A percentile compares a stretch with the other conserved stretches of the same genome.
phyloP scores from a whole-genome alignment of 352 stramenopile genomes.

The Phytophthora meadii region DNA sequence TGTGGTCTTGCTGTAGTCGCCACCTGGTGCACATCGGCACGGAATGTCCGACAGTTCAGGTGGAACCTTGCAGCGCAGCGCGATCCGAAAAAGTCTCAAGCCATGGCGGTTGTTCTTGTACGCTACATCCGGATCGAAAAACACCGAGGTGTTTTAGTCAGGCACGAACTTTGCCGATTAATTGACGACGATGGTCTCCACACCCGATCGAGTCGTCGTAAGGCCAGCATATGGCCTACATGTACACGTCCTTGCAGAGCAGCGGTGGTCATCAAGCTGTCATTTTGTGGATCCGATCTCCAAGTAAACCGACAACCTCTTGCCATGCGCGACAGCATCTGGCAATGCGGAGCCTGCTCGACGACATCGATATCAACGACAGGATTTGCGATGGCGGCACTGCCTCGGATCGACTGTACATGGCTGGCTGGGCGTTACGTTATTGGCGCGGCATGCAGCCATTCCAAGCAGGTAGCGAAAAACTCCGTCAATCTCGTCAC shows the following conservation, averaged over 20 bases:
- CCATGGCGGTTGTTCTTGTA: not conserved
- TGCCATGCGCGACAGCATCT: slow-evolving; percentile 13
- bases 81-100: not conserved
- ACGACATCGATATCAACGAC: slow-evolving; percentile 22
- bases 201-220: slow-evolving; percentile 16
- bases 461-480: not conserved
- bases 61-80: slow-evolving; percentile 9
- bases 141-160: too few species aligned
- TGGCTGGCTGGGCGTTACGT: slow-evolving; percentile 2
- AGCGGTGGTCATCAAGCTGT: slow-evolving; percentile 15
- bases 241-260: slow-evolving; percentile 3
- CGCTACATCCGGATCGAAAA: not conserved
- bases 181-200: slow-evolving; percentile 5
- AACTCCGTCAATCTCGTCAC: not conserved
- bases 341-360: slow-evolving; percentile 16
- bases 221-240: not conserved
- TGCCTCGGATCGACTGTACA: not conserved
- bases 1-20: slow-evolving; percentile 33
- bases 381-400: slow-evolving; percentile 23
- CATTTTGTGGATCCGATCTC: not conserved
- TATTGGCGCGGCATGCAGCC: slow-evolving; percentile 13
- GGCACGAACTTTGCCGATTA: not conserved
- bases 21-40: slow-evolving; percentile 24
- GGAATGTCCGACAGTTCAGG: not conserved
- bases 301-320: not conserved